Base-by-base conservation (phyloP, 2,329 filamentous ascomycete species). In the Colletotrichum sp. region DNA sequence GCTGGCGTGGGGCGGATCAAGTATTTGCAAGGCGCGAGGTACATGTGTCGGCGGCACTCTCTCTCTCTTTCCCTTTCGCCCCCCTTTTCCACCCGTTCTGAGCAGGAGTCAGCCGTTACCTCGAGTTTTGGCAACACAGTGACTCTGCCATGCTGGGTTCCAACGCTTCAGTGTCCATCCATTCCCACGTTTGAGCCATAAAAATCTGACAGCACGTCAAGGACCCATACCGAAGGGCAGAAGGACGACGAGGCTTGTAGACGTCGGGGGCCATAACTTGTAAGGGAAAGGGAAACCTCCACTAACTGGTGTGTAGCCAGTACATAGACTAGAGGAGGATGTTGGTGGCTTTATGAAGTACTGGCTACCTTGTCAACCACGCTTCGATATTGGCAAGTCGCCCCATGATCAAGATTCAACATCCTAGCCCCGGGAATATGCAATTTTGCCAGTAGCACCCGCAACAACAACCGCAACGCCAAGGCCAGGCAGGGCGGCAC, bases 381-480 rank as follows among this genome's bases (percentile, higher is more conserved):
- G 43, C 48, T 28, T 30, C 63, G 63, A 55, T 66, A 55, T 55
- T 55, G 28, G 30, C 43, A 55, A 48, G 38, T 24, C 13, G 63
- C 43, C 24, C n/a, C 21, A 65, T 26, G 43, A 32, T 26, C 58
- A 61, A 52, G 43, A 52, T 21, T 52, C 63, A 18, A 18, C 30
- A 28, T 32, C 36, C 34, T 62, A 14, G 13, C 61, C 52, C 55
- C 21, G 36, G 69, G 38, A 52, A 67, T 67, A 61, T 74, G 68
- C 69, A 71, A 72, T 56, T 48, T 59, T 61, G 61, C 48, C 24
- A 55, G 30, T 26, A 43, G 55, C 55, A 56, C 66, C 36, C 26
- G 67, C 43, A 34, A 71, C 52, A 56, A 65, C 52, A 59, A 71
- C 58, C 71, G 55, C 69, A 74, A 62, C 26, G 64, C 36, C 56